phyloP scores from a whole-genome alignment of 2,329 filamentous ascomycete genomes.

The Neofusicoccum sp. region DNA sequence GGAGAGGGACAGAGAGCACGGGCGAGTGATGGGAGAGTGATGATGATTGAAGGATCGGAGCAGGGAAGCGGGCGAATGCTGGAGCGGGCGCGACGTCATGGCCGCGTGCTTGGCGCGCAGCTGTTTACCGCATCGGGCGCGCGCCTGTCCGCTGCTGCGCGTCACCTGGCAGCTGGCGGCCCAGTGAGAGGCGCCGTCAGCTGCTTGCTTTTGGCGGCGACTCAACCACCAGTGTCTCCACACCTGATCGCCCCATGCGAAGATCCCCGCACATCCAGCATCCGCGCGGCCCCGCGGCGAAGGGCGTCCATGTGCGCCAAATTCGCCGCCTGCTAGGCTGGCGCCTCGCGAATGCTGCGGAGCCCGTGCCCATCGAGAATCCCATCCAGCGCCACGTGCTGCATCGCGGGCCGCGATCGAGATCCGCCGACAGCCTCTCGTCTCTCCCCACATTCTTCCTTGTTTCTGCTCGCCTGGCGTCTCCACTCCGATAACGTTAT shows the following conservation, averaged over 20 bases:
- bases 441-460: too few species aligned
- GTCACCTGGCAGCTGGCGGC: neutral
- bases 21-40: neutral
- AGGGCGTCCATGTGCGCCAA: too few species aligned
- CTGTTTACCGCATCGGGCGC: neutral
- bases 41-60: slow-evolving; percentile 13
- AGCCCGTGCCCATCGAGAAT: too few species aligned
- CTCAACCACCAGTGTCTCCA: neutral
- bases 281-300: too few species aligned
- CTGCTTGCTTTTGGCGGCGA: neutral
- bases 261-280: neutral
- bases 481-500: too few species aligned
- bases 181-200: neutral
- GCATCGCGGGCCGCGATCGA: too few species aligned
- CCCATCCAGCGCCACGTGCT: too few species aligned
- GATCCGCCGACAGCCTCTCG: too few species aligned
- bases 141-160: neutral
- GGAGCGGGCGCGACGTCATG: slow-evolving; percentile 7
- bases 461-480: too few species aligned
- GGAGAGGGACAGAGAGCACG: too few species aligned
- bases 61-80: neutral
- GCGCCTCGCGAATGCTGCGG: too few species aligned
- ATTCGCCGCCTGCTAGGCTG: too few species aligned
- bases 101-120: neutral
- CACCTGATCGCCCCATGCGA: neutral